Base-by-base conservation (phyloP, 1,284 basidiomycete genomes). In the Melampsora abietis-canadensis region DNA sequence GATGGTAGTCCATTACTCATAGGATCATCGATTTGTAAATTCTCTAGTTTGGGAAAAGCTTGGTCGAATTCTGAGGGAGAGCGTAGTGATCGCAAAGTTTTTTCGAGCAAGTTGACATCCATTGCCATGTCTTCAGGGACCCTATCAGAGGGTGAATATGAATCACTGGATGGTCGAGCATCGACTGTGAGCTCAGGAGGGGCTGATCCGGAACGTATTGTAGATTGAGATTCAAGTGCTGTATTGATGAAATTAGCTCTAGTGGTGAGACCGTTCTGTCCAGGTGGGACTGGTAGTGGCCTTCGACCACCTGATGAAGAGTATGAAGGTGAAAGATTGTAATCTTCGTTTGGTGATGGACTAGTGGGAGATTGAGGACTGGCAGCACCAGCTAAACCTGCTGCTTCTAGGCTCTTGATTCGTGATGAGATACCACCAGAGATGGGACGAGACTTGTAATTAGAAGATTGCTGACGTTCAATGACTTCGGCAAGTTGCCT, bases 151-250 rank as follows among this genome's bases (percentile, higher is more conserved):
- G 51, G 27, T 27, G 51, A 10, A 10, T 27, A 7, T n/a, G 14
- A 8, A 31, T 34, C n/a, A 17, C n/a, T 57, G 19, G 68, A 15
- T 44, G 68, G n/a, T 34, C 34, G 48, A 7, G 24, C 37, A 27
- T 72, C 61, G n/a, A 15, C 47, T 19, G 24, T 64, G 12, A 73
- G 64, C 21, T 73, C 63, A 54, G 70, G 70, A 59, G 70, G 70
- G 27, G 70, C 70, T 30, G 70, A 73, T 24, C 70, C 70, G 17
- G 70, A 73, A n/a, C 70, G 70, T 21, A 73, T 66, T 21, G 40
- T 72, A 15, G 48, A 64, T 61, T 72, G 59, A 61, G 60, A 19
- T 61, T 72, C 68, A 24, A 72, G 68, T 4, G 47, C 68, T 17
- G 68, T 64, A 21, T 62, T 64, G 40, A 73, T 34, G 37, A 73